These are phyloP conservation scores for Phytopythium oedochilum DNA, from an alignment of 352 stramenopile species.

Conservation along the genomic window DNA sequence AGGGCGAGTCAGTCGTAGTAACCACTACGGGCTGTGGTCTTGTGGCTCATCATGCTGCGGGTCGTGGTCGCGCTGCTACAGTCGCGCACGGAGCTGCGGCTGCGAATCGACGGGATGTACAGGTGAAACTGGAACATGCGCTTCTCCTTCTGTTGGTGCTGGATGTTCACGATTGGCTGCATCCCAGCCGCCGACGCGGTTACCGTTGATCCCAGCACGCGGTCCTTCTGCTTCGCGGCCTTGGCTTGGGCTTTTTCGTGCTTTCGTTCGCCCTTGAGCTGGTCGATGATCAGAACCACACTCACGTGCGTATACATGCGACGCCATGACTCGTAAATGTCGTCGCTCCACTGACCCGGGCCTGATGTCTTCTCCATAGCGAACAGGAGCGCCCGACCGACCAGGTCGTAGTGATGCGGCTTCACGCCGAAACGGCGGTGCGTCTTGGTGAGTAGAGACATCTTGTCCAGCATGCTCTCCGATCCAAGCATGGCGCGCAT, in stretches of 20 bases:
- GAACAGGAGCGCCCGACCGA: conserved; percentile 29
- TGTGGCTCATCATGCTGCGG: conserved; percentile 6
- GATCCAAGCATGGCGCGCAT: conserved; percentile 40
- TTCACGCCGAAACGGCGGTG: conserved; percentile 46
- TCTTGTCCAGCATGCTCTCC: conserved; percentile 29
- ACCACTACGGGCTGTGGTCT: background rate
- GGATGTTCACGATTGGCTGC: background rate
- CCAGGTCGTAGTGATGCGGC: conserved; percentile 34
- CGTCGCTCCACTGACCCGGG: conserved; percentile 23
- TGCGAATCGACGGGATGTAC: conserved; percentile 19
- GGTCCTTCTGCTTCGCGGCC: conserved; percentile 16
- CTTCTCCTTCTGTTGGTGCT: background rate
- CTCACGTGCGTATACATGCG: conserved; percentile 37
- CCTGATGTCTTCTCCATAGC: conserved; percentile 36
- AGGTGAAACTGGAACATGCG: conserved; percentile 15
- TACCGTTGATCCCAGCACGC: conserved; percentile 4
- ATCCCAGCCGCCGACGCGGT: conserved; percentile 14
- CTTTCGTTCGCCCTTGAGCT: conserved; percentile 26
- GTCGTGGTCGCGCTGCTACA: conserved; percentile 14
- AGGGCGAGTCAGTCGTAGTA: background rate
- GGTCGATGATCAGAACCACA: conserved; percentile 30
- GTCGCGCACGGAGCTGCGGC: conserved; percentile 11
- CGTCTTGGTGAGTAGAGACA: conserved; percentile 39
- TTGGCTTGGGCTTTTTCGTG: conserved; percentile 10
- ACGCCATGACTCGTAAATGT: conserved; percentile 38